Percentiles rank a stretch among this genome's conserved stretches.
Conservation (phyloP, 192 early-diverging fungal genomes). For the Coemansia sp. region DNA sequence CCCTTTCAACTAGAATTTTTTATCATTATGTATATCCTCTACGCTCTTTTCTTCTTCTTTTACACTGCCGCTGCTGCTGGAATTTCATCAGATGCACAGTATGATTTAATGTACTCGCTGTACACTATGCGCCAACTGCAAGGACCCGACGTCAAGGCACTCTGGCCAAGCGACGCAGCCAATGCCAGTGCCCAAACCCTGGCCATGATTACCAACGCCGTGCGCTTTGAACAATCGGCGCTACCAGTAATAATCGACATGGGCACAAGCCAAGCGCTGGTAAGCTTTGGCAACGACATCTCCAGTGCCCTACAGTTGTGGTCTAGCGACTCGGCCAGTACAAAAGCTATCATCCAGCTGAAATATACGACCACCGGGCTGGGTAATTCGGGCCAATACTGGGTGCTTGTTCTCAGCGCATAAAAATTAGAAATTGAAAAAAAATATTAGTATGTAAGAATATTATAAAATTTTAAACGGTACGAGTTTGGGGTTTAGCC, state of each 20-base stretch:
- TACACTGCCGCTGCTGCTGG: neutral
- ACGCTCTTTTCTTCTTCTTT: neutral
- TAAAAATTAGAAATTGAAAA: neutral
- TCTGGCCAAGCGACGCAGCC: neutral
- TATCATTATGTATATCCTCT: neutral
- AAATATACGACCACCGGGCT: neutral
- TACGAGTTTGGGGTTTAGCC: neutral
- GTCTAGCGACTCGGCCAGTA: neutral
- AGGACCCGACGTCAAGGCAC: neutral
- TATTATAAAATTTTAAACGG: neutral
- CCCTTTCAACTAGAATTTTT: neutral
- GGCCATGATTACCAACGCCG: neutral
- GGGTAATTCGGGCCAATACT: slow-evolving; percentile 12
- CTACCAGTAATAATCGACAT: neutral
- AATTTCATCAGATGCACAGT: slow-evolving; percentile 12
- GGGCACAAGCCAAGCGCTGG: neutral
- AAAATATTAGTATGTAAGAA: neutral
- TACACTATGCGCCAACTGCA: slow-evolving; percentile 5
- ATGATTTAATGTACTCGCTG: slow-evolving; percentile 9
- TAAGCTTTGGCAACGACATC: slow-evolving; percentile 10
- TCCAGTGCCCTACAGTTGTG: neutral
- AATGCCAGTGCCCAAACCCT: slow-evolving; percentile 4
- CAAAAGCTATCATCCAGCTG: neutral
- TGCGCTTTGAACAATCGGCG: neutral
- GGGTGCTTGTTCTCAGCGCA: slow-evolving; percentile 2